Evolutionary conservation across 768 basidiomycete species (phyloP), one percentile per base, ranked within the genome.

Genomic region (Pholiota molesta): DNA sequence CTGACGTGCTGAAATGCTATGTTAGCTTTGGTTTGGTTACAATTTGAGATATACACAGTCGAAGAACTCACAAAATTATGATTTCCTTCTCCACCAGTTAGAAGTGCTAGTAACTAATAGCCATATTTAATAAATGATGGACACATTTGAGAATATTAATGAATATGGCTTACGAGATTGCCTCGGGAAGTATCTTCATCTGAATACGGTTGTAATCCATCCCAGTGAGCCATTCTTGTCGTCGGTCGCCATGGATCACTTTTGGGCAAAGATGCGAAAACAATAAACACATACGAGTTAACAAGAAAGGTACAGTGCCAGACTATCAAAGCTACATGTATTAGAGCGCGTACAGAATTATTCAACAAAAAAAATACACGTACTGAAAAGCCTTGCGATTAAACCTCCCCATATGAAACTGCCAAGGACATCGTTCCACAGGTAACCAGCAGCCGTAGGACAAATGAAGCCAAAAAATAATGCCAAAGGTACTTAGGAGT

Each of bases 161-260:
- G 35, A 1, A 14, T 28, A 26, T 8, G 31, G 66, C 85, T 63
- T 65, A 92, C 91, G 31, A 91, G 69, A 69, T 87, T 92, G 13
- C 90, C 88, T 67, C 86, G 75, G 0, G 92, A 92, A 3, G 89
- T 89, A 66, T 93, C 84, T 66, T 93, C 92, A 65, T 91, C 89
- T 2, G 90, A 87, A 69, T 91, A 93, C 0, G 88, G 90, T 65
- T 93, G 91, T 19, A 92, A 68, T 9, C 92, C 92, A 16, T 91
- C 83, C 88, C 88, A 92, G 63, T 94, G 92, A 3, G 92, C 91
- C 6, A 94, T 73, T 1, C 88, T 89, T 29, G 28, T 44, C 11
- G 16, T 28, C 3, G 35, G 23, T 53, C 8, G 5, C 8, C 28
- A 57, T 28, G 19, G 52, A 35, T 37, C 17, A 51, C 16, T 44